A percentile compares a stretch with the other conserved stretches of the same genome.
Evolutionary conservation across 257 asterid genomes (phyloP).

Genomic region (Rehmannia glutinosa): DNA sequence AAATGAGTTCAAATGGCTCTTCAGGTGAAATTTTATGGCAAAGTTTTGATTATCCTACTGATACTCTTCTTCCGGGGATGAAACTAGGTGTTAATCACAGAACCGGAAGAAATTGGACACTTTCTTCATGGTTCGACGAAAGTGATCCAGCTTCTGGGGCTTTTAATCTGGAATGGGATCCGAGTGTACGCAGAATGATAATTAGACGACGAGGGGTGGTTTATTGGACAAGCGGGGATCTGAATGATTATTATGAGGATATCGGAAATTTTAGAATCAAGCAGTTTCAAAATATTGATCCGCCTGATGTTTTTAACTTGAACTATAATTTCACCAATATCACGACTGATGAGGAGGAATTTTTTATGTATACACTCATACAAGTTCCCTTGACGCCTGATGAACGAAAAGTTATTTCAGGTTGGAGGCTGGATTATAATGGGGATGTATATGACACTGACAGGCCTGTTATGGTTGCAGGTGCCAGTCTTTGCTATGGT

Average conservation of each 20-base stretch:
- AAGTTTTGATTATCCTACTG: conserved; percentile 56
- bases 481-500: conserved; percentile 19
- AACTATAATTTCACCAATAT: conserved; percentile 18
- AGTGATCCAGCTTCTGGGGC: conserved; percentile 45
- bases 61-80: conserved; percentile 51
- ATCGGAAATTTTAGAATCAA: not conserved
- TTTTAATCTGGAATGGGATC: conserved; percentile 38
- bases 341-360: conserved; percentile 12
- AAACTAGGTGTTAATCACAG: conserved; percentile 37
- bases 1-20: conserved; percentile 5
- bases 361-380: conserved; percentile 5
- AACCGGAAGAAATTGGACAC: conserved; percentile 32
- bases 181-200: conserved; percentile 10
- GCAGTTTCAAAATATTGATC: not conserved
- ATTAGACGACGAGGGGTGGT: conserved; percentile 22
- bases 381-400: not conserved
- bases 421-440: conserved; percentile 8
- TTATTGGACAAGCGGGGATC: conserved; percentile 34
- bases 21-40: conserved; percentile 28
- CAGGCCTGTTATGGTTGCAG: not conserved
- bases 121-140: no score
- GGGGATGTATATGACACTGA: conserved; percentile 1
- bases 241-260: not conserved
- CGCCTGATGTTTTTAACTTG: not conserved
- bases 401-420: not conserved